Percentiles rank a stretch among this genome's conserved stretches.
These are phyloP conservation scores for Polyporus tsugae DNA, from an alignment of 1,284 basidiomycete species.

Conservation along the genomic window DNA sequence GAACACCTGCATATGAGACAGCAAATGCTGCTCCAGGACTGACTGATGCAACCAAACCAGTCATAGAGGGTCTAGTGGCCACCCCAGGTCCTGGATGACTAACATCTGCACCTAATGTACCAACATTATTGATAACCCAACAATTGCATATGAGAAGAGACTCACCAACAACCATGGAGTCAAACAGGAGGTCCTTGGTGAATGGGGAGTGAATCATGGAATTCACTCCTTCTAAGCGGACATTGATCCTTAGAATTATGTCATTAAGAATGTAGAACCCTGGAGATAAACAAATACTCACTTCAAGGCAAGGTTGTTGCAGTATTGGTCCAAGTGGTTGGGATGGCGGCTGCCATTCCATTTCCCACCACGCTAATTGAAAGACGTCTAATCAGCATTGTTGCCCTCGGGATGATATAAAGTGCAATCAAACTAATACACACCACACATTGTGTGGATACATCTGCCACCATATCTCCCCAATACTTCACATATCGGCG, in stretches of 20 bases:
- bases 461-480: conserved; percentile 47
- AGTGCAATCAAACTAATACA: conserved; percentile 14
- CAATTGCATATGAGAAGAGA: not conserved
- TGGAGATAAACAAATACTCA: conserved; percentile 32
- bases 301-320: conserved; percentile 61
- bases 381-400: not conserved
- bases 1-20: conserved; percentile 51
- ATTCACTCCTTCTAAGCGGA: conserved; percentile 54
- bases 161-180: conserved; percentile 57
- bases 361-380: conserved; percentile 26
- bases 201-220: conserved; percentile 29
- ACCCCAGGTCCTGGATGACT: conserved; percentile 57
- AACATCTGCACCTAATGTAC: conserved; percentile 56
- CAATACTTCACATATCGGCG: conserved; percentile 50
- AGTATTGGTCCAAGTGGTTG: conserved; percentile 49
- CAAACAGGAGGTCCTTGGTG: conserved; percentile 27
- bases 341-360: conserved; percentile 32
- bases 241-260: conserved; percentile 50
- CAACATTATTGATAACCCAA: not conserved
- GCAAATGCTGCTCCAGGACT: conserved; percentile 42
- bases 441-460: conserved; percentile 44
- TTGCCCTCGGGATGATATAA: not conserved
- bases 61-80: conserved; percentile 54
- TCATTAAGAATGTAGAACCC: not conserved
- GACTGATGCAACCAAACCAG: conserved; percentile 60